Base-by-base conservation (phyloP, 495 filamentous ascomycete genomes). In the Penicillium mononematosum region DNA sequence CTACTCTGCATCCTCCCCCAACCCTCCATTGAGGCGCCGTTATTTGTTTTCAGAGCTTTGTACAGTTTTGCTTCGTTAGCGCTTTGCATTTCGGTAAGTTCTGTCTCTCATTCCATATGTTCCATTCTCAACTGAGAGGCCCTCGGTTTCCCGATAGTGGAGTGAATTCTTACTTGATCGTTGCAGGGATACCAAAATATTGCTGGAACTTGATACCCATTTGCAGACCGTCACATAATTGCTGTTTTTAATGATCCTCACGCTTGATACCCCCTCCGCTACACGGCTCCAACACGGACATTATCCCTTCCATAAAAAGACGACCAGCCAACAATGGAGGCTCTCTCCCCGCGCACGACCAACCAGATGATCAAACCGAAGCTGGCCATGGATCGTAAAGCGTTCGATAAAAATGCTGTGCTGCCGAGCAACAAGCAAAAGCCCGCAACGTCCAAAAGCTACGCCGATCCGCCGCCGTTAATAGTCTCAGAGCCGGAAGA, bases 401-500 rank as follows among this genome's bases (percentile, higher is more conserved):
- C 81, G 57, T 66, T 78, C 52, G 86, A 87, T 67, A 70, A 79
- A 39, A 83, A 81, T 52, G 75, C 75, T 44, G 75, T 78, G 17
- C 76, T 81, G 55, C 76, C 84, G 47, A 63, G 58, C 17, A 59
- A 65, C 53, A 75, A 69, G 32, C 71, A 69, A 46, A 78, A 75
- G 55, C 54, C 69, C 27, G 64, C 75, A n/a, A 68, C 69, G 4
- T 72, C 74, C 7, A 80, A 77, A 48, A 81, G 87, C 53, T 86
- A 89, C 66, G 86, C 90, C 29, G 85, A 88, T 9, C 86, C 85
- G 34, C 91, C 90, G 17, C 93, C 94, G 27, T 71, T 84, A 50
- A 75, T 89, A 62, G 89, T 97, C 24, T 70, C 76, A 53, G 91
- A 96, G 67, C 91, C 90, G 53, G 82, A 84, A 39, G 80, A 81